Base-by-base conservation (phyloP, 2,329 filamentous ascomycete species). In the Claviceps sp. region DNA sequence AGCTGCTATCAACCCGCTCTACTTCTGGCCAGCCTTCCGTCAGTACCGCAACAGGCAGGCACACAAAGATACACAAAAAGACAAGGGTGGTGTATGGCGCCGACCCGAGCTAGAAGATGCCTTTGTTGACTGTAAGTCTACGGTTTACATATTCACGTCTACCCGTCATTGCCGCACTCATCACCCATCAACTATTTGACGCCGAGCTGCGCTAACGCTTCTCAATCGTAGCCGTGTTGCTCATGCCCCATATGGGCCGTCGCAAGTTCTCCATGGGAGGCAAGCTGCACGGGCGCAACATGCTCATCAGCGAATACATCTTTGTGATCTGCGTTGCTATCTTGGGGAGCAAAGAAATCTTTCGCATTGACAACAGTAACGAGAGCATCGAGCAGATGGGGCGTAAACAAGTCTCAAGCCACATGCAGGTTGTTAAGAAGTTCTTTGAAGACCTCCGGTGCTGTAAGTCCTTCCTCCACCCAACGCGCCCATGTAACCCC, bases 351-450 rank as follows among this genome's bases (percentile, higher is more conserved):
- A 70, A 70, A 53, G 68, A 70, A 57, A 70, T 70, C 54, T 70
- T 70, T 54, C 63, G 68, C 49, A 70, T 70, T 59, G 68, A 70
- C 55, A 70, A 70, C 56, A 69, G 67, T 61, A 70, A 69, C 52
- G 68, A 70, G 51, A 70, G 68, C 56, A 69, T 70, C 48, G 68
- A 70, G 58, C 68, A 73, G 53, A 73, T 76, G 63, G 70, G 73
- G 55, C 71, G 80, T 52, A 85, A 85, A 64, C 81, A 84, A 60
- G 80, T 85, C 5, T 85, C 81, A 2, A 85, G 81, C 61, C 82
- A 85, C 60, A 85, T 85, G 61, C 82, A 86, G 62, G 82, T 86
- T 14, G 68, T 85, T 52, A 85, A 85, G 68, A 78, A 78, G 50
- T 83, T 84, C 62, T 78, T 85, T 57, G 73, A 75, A 52, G 75